phyloP scores from a whole-genome alignment of 495 filamentous ascomycete genomes.

The Chaetomium cochliodes region DNA sequence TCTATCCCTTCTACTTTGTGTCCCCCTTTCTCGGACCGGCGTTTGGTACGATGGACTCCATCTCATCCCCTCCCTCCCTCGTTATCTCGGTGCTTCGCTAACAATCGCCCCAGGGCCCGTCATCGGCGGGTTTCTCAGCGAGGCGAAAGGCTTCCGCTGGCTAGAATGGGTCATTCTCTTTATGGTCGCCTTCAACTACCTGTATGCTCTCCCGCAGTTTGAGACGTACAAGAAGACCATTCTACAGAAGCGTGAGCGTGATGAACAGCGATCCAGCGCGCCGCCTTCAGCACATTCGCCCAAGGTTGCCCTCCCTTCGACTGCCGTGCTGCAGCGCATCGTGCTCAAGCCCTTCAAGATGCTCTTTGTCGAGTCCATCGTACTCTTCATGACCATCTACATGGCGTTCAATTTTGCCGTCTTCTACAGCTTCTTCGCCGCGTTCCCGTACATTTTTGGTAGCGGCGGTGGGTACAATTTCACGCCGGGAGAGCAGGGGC shows the following conservation, averaged over 20 bases:
- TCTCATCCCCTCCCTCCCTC: not conserved
- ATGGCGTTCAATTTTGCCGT: slow-evolving; percentile 61
- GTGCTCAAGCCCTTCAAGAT: slow-evolving; percentile 53
- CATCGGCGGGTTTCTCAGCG: slow-evolving; percentile 59
- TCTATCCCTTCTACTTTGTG: slow-evolving; percentile 19
- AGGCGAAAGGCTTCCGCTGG: slow-evolving; percentile 60
- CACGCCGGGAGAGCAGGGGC: slow-evolving; percentile 26
- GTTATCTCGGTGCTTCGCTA: not conserved
- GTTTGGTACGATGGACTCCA: slow-evolving; percentile 2
- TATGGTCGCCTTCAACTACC: slow-evolving; percentile 14
- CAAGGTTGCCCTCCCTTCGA: slow-evolving; percentile 22
- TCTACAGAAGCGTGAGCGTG: slow-evolving; percentile 13
- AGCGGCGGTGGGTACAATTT: slow-evolving; percentile 48
- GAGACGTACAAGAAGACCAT: slow-evolving; percentile 26
- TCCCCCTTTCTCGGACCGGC: slow-evolving; percentile 18
- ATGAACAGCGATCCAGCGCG: not conserved
- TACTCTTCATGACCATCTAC: slow-evolving; percentile 60
- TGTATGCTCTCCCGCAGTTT: slow-evolving; percentile 10
- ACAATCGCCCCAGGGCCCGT: slow-evolving; percentile 43
- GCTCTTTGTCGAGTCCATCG: slow-evolving; percentile 67
- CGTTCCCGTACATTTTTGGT: slow-evolving; percentile 58
- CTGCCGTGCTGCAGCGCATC: slow-evolving; percentile 26
- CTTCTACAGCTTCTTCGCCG: slow-evolving; percentile 65
- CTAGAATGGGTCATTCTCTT: slow-evolving; percentile 41
- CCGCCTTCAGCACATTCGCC: not conserved